Evolutionary conservation across 352 stramenopile genomes (phyloP).

Genomic region (Globisporangium radiosum): DNA sequence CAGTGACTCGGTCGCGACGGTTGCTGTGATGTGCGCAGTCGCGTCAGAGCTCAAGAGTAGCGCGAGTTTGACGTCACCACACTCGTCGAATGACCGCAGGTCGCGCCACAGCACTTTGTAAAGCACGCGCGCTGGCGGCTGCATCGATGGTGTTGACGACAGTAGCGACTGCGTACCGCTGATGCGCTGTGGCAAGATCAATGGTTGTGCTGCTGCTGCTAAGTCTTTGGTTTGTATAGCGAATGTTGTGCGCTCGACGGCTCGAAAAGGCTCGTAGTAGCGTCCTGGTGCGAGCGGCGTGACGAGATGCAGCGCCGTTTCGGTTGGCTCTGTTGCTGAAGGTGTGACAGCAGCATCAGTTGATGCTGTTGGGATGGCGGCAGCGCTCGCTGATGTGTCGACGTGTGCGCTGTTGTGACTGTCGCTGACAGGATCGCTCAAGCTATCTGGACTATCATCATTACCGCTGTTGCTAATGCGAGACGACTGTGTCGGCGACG

Average conservation of each 20-base stretch:
- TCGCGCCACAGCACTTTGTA: conserved; percentile 50
- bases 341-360: too few species aligned
- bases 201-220: background rate
- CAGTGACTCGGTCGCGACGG: too few species aligned
- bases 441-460: too few species aligned
- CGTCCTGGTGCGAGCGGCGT: conserved; percentile 7
- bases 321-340: background rate
- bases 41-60: conserved; percentile 34
- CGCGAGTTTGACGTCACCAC: conserved; percentile 14
- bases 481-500: too few species aligned
- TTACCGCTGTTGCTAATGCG: too few species aligned
- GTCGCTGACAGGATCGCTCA: too few species aligned
- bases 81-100: conserved; percentile 12
- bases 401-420: too few species aligned
- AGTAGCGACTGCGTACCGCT: too few species aligned
- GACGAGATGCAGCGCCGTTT: background rate
- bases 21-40: conserved; percentile 18
- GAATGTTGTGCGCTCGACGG: background rate
- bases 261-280: conserved; percentile 17
- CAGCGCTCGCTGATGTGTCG: too few species aligned
- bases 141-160: background rate
- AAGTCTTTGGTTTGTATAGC: background rate
- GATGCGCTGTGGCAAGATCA: too few species aligned
- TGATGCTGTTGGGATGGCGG: too few species aligned
- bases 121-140: conserved; percentile 8